Percentiles rank a stretch among this genome's conserved stretches.
These are phyloP conservation scores for Coprinopsis sp. DNA, from an alignment of 768 basidiomycete genomes.

Conservation along the genomic window DNA sequence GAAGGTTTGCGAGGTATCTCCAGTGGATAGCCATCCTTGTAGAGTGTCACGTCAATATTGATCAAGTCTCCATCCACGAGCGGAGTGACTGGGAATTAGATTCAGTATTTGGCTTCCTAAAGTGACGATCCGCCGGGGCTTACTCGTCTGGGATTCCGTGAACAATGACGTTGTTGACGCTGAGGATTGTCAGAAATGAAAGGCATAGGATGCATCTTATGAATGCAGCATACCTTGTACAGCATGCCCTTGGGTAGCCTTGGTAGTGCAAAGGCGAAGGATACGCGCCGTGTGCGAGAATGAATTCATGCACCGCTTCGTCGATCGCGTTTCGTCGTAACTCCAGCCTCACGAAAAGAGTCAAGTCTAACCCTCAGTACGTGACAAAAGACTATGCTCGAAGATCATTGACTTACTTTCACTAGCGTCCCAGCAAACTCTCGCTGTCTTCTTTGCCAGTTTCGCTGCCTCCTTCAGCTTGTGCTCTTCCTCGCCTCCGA, in stretches of 20 bases:
- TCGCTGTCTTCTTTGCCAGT: slow-evolving; percentile 54
- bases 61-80: slow-evolving; percentile 82
- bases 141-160: slow-evolving; percentile 93
- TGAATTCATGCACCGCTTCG: slow-evolving; percentile 63
- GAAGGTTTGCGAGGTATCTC: slow-evolving; percentile 85
- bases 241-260: slow-evolving; percentile 74
- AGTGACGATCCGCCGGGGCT: slow-evolving; percentile 16
- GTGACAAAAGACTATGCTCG: neutral
- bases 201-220: neutral
- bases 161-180: slow-evolving; percentile 81
- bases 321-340: slow-evolving; percentile 79
- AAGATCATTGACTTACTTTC: slow-evolving; percentile 33
- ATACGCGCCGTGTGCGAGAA: slow-evolving; percentile 67
- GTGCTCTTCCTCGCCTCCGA: slow-evolving; percentile 51
- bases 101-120: slow-evolving; percentile 3
- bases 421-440: slow-evolving; percentile 51
- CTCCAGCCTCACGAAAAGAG: slow-evolving; percentile 44
- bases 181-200: slow-evolving; percentile 40
- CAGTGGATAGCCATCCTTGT: slow-evolving; percentile 80
- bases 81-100: slow-evolving; percentile 57
- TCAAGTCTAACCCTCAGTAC: slow-evolving; percentile 6
- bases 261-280: slow-evolving; percentile 80
- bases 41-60: slow-evolving; percentile 86
- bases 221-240: slow-evolving; percentile 48
- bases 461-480: slow-evolving; percentile 48